Percentiles rank a stretch among this genome's conserved stretches.
Conservation (phyloP, 2,329 filamentous ascomycete species). For the Arthrobotrys sinensis region DNA sequence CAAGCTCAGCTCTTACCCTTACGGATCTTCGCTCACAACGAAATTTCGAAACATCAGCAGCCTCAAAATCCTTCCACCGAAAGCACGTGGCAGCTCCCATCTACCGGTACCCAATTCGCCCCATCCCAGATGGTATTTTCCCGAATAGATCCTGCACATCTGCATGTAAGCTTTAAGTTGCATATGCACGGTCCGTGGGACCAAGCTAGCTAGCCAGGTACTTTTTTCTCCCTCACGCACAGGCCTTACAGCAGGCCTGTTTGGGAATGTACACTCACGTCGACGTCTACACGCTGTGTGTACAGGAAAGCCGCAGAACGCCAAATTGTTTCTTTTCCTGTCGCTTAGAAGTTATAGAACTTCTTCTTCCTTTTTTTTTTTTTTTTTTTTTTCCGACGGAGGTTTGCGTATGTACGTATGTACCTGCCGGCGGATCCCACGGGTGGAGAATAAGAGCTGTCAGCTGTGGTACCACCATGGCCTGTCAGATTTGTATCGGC, state of each 20-base stretch:
- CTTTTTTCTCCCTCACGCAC: not conserved
- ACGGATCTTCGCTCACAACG: not conserved
- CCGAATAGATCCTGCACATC: constrained; percentile 18
- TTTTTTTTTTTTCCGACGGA: not conserved
- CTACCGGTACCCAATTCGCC: not conserved
- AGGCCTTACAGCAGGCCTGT: not conserved
- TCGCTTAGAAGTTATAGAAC: not conserved
- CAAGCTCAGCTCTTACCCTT: not conserved
- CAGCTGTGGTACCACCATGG: constrained; percentile 29
- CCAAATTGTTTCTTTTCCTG: constrained; percentile 16
- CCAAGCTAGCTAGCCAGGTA: not conserved
- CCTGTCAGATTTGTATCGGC: constrained; percentile 24
- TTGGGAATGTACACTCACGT: not conserved
- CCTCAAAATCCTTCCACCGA: not conserved
- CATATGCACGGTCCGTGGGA: constrained; percentile 28
- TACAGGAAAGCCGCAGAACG: not conserved
- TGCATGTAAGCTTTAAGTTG: constrained; percentile 36
- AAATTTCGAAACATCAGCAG: not conserved
- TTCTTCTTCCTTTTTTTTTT: not conserved
- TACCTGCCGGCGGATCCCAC: constrained; percentile 9
- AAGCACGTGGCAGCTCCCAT: constrained; percentile 26
- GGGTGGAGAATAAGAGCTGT: constrained; percentile 4
- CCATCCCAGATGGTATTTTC: constrained; percentile 8
- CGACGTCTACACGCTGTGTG: not conserved
- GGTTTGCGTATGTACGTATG: not conserved